Conservation (phyloP, 164 flowering plant species). For the Vitis labrusca region DNA sequence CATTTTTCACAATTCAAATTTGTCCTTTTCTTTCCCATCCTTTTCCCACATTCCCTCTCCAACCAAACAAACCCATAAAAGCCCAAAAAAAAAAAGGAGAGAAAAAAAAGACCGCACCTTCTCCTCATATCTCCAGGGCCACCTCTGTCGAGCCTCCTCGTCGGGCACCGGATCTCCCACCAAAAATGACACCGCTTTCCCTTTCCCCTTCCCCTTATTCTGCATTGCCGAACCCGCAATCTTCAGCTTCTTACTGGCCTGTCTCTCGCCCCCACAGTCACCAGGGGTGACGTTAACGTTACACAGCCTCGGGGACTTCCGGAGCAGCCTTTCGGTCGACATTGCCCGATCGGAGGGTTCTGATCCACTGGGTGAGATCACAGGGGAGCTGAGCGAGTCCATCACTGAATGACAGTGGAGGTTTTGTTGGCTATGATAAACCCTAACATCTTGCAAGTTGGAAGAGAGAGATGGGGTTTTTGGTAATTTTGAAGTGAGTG, state of each 20-base stretch:
- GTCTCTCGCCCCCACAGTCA: background rate
- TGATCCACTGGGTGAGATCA: too few species aligned
- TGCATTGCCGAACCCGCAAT: background rate
- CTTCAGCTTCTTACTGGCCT: conserved; percentile 4
- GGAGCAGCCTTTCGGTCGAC: background rate
- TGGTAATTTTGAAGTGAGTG: too few species aligned
- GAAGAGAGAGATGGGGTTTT: too few species aligned
- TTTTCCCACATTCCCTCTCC: too few species aligned
- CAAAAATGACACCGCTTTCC: background rate
- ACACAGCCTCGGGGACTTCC: background rate
- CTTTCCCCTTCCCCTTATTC: background rate
- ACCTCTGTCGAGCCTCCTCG: conserved; percentile 13
- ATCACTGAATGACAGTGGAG: too few species aligned
- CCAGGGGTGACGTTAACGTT: too few species aligned
- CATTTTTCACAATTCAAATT: too few species aligned
- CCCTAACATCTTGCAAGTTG: too few species aligned
- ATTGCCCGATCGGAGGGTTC: background rate
- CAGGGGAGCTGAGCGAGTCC: too few species aligned
- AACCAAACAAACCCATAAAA: too few species aligned
- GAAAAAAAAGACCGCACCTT: background rate
- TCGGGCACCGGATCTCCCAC: conserved; percentile 18
- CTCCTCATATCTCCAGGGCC: conserved; percentile 17
- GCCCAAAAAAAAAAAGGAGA: background rate
- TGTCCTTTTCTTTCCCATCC: too few species aligned
- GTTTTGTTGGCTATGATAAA: too few species aligned